phyloP scores from a whole-genome alignment of 306 rosid genomes.

The Hippophae rhamnoides region DNA sequence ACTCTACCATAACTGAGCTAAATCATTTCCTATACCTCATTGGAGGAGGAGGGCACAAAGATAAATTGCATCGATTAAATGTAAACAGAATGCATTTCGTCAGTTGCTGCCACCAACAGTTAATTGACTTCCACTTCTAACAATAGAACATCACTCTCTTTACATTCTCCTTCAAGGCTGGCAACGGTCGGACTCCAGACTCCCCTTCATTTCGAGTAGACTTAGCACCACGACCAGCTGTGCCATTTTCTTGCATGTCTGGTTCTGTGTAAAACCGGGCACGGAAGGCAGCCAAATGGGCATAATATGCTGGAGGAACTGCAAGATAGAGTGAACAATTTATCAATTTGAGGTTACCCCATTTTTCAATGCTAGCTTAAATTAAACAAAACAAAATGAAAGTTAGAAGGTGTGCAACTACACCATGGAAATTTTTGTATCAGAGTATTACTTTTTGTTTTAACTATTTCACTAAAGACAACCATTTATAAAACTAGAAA shows the following conservation, averaged over 20 bases:
- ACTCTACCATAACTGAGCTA: too few species aligned
- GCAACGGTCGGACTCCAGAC: slow-evolving; percentile 75
- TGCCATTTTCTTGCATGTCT: slow-evolving; percentile 65
- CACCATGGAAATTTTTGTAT: too few species aligned
- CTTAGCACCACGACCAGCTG: slow-evolving; percentile 39
- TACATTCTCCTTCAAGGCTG: slow-evolving; percentile 87
- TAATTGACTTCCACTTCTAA: slow-evolving; percentile 17
- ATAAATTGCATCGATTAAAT: too few species aligned
- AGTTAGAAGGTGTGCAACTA: neutral
- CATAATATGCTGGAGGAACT: slow-evolving; percentile 95
- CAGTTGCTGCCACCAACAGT: too few species aligned
- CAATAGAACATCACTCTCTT: slow-evolving; percentile 98
- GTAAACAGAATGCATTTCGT: too few species aligned
- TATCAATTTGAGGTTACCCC: neutral
- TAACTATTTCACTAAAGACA: too few species aligned
- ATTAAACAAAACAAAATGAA: neutral
- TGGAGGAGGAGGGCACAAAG: too few species aligned
- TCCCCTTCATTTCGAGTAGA: slow-evolving; percentile 44
- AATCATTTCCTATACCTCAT: too few species aligned
- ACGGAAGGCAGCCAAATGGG: slow-evolving; percentile 90
- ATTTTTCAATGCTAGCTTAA: neutral
- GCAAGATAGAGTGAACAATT: slow-evolving; percentile 18
- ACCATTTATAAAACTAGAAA: too few species aligned
- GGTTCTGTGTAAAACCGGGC: slow-evolving; percentile 94
- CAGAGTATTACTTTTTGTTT: too few species aligned